phyloP scores from a whole-genome alignment of 1,139 yeast genomes.

The Blastobotrys buckinghamii region DNA sequence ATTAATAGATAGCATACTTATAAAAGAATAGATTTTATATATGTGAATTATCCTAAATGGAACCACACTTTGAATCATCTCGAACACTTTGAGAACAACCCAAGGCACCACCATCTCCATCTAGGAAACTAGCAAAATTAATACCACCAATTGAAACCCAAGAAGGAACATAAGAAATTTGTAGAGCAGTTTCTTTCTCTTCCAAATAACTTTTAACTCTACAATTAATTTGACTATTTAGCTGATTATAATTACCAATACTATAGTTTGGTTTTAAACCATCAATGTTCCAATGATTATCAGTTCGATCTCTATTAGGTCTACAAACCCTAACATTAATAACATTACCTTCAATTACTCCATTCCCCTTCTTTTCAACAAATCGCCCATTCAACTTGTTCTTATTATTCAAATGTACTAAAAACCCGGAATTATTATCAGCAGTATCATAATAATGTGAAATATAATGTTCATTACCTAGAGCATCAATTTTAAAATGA shows the following conservation, averaged over 20 bases:
- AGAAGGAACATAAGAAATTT: not conserved
- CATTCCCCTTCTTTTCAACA: not conserved
- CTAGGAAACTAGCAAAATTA: not conserved
- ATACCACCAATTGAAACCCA: not conserved
- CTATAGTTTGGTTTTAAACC: not conserved
- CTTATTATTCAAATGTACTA: conserved; percentile 6
- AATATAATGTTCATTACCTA: conserved; percentile 1
- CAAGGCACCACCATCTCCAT: not conserved
- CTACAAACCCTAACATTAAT: not conserved
- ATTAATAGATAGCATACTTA: no score
- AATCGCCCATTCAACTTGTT: not conserved
- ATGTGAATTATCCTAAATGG: no score
- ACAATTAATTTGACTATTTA: not conserved
- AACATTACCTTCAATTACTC: not conserved
- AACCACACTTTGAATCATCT: no score
- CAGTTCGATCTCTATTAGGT: not conserved
- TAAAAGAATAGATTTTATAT: no score
- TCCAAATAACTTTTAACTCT: not conserved
- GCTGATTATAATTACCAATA: not conserved
- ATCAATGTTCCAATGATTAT: not conserved
- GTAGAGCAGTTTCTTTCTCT: not conserved
- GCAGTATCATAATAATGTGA: conserved; percentile 2
- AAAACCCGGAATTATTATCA: not conserved
- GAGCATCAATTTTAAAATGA: conserved; percentile 1
- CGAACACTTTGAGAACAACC: not conserved